A percentile compares a stretch with the other conserved stretches of the same genome.
Evolutionary conservation across 352 stramenopile genomes (phyloP).

Genomic region (Pythium dissimile): DNA sequence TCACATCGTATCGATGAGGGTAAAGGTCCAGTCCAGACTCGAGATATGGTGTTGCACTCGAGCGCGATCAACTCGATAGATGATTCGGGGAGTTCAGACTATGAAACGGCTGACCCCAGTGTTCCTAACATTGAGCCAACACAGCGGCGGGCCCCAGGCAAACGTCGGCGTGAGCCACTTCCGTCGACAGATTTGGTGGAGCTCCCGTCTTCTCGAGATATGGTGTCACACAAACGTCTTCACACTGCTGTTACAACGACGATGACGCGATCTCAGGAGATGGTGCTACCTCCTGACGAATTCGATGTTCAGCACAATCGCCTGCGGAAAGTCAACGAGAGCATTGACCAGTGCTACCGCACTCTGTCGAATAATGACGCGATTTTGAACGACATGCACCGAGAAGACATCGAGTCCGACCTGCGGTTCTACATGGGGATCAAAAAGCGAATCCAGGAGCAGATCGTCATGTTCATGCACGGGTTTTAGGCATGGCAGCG

Average conservation of each 20-base stretch:
- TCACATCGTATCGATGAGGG: neutral
- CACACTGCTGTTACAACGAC: constrained; percentile 46
- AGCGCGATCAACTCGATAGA: constrained; percentile 28
- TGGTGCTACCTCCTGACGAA: constrained; percentile 54
- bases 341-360: constrained; percentile 59
- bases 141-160: constrained; percentile 14
- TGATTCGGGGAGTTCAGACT: constrained; percentile 30
- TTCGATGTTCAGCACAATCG: constrained; percentile 63
- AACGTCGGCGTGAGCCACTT: constrained; percentile 31
- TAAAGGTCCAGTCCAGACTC: constrained; percentile 7
- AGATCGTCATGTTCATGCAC: constrained; percentile 69
- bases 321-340: constrained; percentile 65
- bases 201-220: constrained; percentile 34
- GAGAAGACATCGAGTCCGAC: constrained; percentile 55
- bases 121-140: neutral
- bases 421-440: constrained; percentile 70
- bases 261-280: constrained; percentile 33
- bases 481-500: no score
- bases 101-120: constrained; percentile 18
- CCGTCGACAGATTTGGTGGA: constrained; percentile 37
- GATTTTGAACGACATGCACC: constrained; percentile 50
- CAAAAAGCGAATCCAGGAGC: constrained; percentile 69
- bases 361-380: constrained; percentile 40
- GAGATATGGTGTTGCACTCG: constrained; percentile 24
- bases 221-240: constrained; percentile 42